Percentiles rank a stretch among this genome's conserved stretches.
Conservation (phyloP, 2,329 filamentous ascomycete genomes). For the Fusarium nygamai region DNA sequence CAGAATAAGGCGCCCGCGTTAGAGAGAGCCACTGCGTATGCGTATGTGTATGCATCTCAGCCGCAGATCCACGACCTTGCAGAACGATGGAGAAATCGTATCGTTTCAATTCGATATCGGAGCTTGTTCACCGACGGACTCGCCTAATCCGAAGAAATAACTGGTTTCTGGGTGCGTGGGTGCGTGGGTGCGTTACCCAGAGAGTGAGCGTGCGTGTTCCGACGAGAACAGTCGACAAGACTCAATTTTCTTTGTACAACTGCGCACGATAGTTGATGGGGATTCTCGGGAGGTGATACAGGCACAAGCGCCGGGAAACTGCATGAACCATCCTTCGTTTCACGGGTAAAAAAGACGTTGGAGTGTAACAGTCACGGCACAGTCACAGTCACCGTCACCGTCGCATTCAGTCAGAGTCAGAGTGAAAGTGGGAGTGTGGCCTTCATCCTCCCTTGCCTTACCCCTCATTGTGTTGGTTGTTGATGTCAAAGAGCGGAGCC, state of each 20-base stretch:
- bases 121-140: not conserved
- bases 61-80: not conserved
- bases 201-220: not conserved
- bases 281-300: not conserved
- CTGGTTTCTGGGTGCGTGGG: not conserved
- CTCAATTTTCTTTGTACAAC: not conserved
- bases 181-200: not conserved
- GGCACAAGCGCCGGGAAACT: not conserved
- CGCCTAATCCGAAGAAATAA: not conserved
- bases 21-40: not conserved
- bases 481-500: conserved; percentile 1
- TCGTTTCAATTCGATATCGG: not conserved
- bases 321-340: not conserved
- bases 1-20: not conserved
- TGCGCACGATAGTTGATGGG: not conserved
- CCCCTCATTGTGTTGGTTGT: not conserved
- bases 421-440: not conserved
- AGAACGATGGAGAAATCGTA: not conserved
- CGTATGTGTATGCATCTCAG: not conserved
- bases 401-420: not conserved
- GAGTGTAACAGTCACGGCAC: not conserved
- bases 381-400: not conserved
- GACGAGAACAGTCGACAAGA: not conserved
- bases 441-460: not conserved
- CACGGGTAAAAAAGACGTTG: not conserved